Evolutionary conservation across 331 rosid species (phyloP).

Genomic region (Saraca asoca): DNA sequence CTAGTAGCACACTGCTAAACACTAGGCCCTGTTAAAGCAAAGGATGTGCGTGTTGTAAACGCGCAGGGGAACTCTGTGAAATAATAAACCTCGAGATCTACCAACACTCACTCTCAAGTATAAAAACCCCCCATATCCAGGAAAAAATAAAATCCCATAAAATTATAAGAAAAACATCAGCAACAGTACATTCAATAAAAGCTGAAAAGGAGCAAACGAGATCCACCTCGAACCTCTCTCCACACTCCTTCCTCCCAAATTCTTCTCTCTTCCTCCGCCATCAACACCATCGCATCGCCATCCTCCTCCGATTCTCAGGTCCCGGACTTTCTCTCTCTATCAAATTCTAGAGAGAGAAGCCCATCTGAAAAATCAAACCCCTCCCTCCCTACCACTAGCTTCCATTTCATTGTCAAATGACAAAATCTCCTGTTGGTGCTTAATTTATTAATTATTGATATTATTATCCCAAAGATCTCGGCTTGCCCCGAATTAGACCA

Average conservation of each 20-base stretch:
- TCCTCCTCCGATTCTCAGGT: neutral
- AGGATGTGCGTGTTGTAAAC: neutral
- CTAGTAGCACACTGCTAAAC: no score
- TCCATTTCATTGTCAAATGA: no score
- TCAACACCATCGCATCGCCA: neutral
- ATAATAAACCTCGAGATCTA: neutral
- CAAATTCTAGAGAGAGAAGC: conserved; percentile 14
- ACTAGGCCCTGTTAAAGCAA: neutral
- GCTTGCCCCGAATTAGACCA: conserved; percentile 7
- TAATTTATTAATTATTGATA: no score
- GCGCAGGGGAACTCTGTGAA: neutral
- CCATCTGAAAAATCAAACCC: neutral
- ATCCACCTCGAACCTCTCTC: conserved; percentile 99
- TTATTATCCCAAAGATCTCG: neutral
- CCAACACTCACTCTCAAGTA: conserved; percentile 39
- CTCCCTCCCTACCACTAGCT: no score
- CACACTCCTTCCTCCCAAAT: conserved; percentile 23
- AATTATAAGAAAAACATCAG: conserved; percentile 37
- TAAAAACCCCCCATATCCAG: conserved; percentile 55
- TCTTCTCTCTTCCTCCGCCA: neutral
- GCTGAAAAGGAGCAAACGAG: conserved; percentile 62
- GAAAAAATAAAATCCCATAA: conserved; percentile 27
- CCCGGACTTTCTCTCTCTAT: conserved; percentile 7
- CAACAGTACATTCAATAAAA: conserved; percentile 40
- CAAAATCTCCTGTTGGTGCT: no score